Evolutionary conservation across 805 yeast species (phyloP).

Genomic region (Starmerella stellata): DNA sequence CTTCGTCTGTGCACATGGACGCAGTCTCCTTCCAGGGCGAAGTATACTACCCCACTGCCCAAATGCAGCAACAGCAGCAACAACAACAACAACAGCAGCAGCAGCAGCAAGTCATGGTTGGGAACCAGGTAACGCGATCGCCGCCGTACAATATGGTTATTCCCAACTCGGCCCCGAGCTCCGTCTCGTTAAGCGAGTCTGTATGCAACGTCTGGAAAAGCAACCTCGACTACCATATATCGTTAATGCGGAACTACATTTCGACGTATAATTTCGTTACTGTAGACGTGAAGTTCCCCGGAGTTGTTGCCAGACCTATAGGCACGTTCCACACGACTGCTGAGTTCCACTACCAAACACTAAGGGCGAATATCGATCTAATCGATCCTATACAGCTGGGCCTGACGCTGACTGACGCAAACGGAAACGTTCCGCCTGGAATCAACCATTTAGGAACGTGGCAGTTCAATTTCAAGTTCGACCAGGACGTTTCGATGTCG

Average conservation of each 20-base stretch:
- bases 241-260: slow-evolving; percentile 23
- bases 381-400: slow-evolving; percentile 75
- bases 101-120: slow-evolving; percentile 9
- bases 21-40: not conserved
- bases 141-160: not conserved
- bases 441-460: slow-evolving; percentile 52
- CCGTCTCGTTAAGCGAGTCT: slow-evolving; percentile 3
- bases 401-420: slow-evolving; percentile 48
- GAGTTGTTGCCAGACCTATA: slow-evolving; percentile 87
- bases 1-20: not conserved
- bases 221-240: slow-evolving; percentile 28
- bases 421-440: slow-evolving; percentile 48
- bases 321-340: slow-evolving; percentile 77
- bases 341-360: slow-evolving; percentile 90
- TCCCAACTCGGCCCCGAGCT: not conserved
- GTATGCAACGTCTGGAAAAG: slow-evolving; percentile 27
- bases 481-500: slow-evolving; percentile 58
- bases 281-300: slow-evolving; percentile 86
- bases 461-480: slow-evolving; percentile 88
- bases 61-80: slow-evolving; percentile 9
- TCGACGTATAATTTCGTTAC: slow-evolving; percentile 26
- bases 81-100: no score
- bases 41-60: slow-evolving; percentile 7
- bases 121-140: slow-evolving; percentile 1
- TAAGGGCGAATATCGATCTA: slow-evolving; percentile 78